Base-by-base conservation (phyloP, 768 basidiomycete species). In the Mycena leptocephala region DNA sequence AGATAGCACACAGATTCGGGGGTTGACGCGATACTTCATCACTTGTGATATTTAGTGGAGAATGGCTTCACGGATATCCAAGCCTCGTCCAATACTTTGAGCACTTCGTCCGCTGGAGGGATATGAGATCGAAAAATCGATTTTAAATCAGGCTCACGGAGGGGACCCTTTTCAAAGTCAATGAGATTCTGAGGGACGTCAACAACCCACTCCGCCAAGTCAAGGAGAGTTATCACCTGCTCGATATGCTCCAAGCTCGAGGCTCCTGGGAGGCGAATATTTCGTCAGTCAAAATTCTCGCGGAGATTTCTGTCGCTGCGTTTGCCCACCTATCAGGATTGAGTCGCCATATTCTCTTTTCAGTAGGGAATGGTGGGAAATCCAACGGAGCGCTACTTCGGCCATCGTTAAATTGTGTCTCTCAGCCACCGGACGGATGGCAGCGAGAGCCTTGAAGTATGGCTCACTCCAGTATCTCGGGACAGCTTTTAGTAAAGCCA, bases 301-400 rank as follows among this genome's bases (percentile, higher is more conserved):
- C 20, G 7, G 5, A 13, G n/a, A 7, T 37, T 7, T 16, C 22
- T 8, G 22, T 24, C 22, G 14, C 4, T n/a, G 7, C 39, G 14
- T 41, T 10, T 2, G 24, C 59, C 30, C 20, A n/a, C 93, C 93
- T 77, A 94, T 93, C 70, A 94, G 83, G 70, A 93, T 84, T 28
- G 89, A 82, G 77, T 91, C 90, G 14, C 89, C 88, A 30, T 85
- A 78, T 75, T 91, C 89, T 10, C 87, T 83, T 77, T 88, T 86
- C 62, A 93, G 79, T 3, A 84, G 71, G 8, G 89, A 90, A 75
- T 93, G 92, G 72, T 93, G 88, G 66, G 92, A 89, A 64, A 89
- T 85, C 92, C 92, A 93, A n/a, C 92, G 86, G 59, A 92, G 83
- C 1, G 92, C 90, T 5, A 92, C 86, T 82, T 93, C 91, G 3